Evolutionary conservation across 371 early-diverging fungal species (phyloP).

Genomic region (Haplosporangium sp.): DNA sequence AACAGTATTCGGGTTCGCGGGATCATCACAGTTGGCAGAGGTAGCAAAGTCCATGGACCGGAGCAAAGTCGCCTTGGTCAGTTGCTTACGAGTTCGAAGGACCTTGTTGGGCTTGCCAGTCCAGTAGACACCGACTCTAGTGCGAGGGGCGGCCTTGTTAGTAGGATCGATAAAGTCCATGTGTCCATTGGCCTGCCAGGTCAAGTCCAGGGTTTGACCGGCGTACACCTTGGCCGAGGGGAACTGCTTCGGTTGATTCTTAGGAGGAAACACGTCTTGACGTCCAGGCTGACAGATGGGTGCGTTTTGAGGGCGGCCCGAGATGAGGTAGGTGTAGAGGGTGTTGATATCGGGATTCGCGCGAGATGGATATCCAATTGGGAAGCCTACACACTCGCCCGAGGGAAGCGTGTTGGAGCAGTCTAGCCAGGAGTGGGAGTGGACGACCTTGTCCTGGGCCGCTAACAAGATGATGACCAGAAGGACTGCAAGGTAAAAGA

Average conservation of each 20-base stretch:
- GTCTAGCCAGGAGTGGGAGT: conserved; percentile 66
- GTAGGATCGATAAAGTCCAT: conserved; percentile 21
- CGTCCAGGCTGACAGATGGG: conserved; percentile 59
- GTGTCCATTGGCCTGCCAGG: conserved; percentile 66
- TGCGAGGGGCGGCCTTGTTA: conserved; percentile 2
- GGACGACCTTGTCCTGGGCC: conserved; percentile 6
- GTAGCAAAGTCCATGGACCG: conserved; percentile 44
- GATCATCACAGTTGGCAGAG: conserved; percentile 47
- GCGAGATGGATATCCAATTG: conserved; percentile 63
- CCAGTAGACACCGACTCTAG: conserved; percentile 58
- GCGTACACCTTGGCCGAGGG: conserved; percentile 58
- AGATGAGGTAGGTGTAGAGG: conserved; percentile 61
- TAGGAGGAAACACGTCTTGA: conserved; percentile 45
- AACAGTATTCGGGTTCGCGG: conserved; percentile 54
- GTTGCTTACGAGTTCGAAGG: conserved; percentile 50
- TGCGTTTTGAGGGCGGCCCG: conserved; percentile 39
- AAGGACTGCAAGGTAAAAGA: background rate
- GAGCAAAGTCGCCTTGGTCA: conserved; percentile 26
- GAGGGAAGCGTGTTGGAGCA: conserved; percentile 57
- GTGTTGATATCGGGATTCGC: conserved; percentile 57
- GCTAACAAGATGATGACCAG: conserved; percentile 3
- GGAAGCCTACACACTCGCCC: conserved; percentile 59
- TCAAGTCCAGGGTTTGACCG: conserved; percentile 59
- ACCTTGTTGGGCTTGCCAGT: conserved; percentile 47
- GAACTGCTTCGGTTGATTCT: conserved; percentile 27